Percentiles rank a stretch among this genome's conserved stretches.
Conservation (phyloP, 306 rosid species). For the Rubus parviflorus region DNA sequence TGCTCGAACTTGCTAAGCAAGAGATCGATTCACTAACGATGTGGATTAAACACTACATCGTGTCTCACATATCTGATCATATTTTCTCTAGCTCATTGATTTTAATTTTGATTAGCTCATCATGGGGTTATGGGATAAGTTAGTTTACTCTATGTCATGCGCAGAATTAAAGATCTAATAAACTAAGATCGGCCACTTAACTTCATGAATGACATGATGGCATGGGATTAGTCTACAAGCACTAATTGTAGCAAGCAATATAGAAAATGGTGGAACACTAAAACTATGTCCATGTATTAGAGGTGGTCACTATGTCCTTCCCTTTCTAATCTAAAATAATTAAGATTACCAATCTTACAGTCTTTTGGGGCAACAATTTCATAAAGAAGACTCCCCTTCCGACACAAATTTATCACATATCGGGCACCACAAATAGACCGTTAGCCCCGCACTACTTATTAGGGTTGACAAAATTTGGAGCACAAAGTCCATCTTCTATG, state of each 20-base stretch:
- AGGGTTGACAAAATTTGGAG: not conserved
- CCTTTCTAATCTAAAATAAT: not conserved
- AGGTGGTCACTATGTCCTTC: not conserved
- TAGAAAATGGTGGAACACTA: slow-evolving; percentile 12
- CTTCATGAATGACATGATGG: not conserved
- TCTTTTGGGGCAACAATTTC: not conserved
- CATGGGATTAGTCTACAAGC: slow-evolving; percentile 5
- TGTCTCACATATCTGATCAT: not conserved
- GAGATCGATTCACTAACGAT: not conserved
- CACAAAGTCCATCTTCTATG: not conserved
- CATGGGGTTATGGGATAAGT: not conserved
- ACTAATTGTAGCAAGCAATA: not conserved
- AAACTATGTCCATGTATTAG: slow-evolving; percentile 10
- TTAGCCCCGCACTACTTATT: not conserved
- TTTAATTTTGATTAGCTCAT: not conserved
- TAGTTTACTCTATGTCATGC: not conserved
- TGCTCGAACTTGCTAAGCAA: not conserved
- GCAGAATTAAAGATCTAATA: not conserved
- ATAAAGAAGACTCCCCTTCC: not conserved
- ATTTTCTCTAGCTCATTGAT: not conserved
- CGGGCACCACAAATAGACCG: not conserved
- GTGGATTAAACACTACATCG: not conserved
- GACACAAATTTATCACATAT: not conserved
- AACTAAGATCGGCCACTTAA: not conserved
- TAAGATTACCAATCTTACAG: not conserved